Evolutionary conservation across 148 eudicot species (phyloP).

Genomic region (Nyssa sinensis): DNA sequence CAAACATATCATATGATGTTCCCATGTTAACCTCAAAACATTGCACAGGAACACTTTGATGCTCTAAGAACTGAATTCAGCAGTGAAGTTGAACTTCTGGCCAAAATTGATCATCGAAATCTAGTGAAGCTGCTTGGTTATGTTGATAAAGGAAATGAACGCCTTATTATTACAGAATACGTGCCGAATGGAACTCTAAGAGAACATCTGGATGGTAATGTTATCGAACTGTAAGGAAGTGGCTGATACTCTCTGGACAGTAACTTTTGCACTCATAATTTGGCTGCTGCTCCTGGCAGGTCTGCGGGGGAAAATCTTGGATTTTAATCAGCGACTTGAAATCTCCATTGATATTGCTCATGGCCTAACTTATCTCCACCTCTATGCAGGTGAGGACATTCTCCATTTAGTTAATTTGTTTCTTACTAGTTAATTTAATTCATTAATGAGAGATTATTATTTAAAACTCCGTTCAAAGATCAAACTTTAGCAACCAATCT

Average conservation of each 20-base stretch:
- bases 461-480: background rate
- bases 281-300: constrained; percentile 51
- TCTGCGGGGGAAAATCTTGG: constrained; percentile 57
- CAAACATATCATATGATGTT: background rate
- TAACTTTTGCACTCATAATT: constrained; percentile 18
- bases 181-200: constrained; percentile 92
- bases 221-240: background rate
- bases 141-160: constrained; percentile 83
- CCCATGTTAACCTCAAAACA: background rate
- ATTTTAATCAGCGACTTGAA: constrained; percentile 91
- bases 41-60: constrained; percentile 68
- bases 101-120: constrained; percentile 89
- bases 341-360: constrained; percentile 90
- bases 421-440: background rate
- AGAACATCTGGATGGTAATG: constrained; percentile 97
- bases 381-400: constrained; percentile 63
- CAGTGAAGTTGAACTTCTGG: constrained; percentile 83
- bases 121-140: constrained; percentile 87
- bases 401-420: background rate
- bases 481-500: background rate
- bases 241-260: background rate
- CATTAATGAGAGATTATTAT: background rate
- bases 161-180: constrained; percentile 82
- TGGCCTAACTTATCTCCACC: constrained; percentile 90
- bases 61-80: constrained; percentile 59